Evolutionary conservation across 805 yeast species (phyloP).

Genomic region (Wickerhamia fluorescens): DNA sequence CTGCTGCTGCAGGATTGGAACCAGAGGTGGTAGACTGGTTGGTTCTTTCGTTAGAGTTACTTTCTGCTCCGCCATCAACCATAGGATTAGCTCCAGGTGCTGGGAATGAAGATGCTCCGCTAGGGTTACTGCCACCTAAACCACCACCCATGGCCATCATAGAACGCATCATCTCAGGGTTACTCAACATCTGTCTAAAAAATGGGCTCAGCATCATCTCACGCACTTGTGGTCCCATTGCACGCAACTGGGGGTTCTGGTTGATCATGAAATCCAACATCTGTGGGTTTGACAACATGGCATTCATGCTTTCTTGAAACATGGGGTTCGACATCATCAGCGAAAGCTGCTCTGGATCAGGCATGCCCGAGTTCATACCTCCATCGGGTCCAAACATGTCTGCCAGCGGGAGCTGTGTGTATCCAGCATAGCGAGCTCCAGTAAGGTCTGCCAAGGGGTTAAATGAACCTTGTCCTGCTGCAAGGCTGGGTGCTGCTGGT

Average conservation of each 20-base stretch:
- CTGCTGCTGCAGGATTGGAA: conserved; percentile 8
- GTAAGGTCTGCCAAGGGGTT: conserved; percentile 90
- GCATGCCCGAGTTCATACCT: conserved; percentile 66
- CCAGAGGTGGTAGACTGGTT: conserved; percentile 8
- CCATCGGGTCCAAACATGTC: conserved; percentile 93
- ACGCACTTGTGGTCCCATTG: conserved; percentile 86
- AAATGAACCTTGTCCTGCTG: conserved; percentile 84
- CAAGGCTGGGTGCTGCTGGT: conserved; percentile 61
- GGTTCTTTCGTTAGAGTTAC: conserved; percentile 3
- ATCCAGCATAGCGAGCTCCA: conserved; percentile 94
- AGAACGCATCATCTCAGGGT: conserved; percentile 80
- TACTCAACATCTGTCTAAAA: conserved; percentile 60
- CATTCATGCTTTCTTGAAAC: conserved; percentile 75
- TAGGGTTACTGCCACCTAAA: conserved; percentile 8
- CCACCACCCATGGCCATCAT: conserved; percentile 63
- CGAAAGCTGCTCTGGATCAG: conserved; percentile 69
- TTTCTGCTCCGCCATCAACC: conserved; percentile 12
- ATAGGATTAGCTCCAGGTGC: conserved; percentile 36
- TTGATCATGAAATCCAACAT: conserved; percentile 77
- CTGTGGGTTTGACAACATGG: conserved; percentile 79
- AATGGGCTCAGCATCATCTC: conserved; percentile 78
- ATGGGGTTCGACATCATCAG: conserved; percentile 75
- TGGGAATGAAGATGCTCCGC: conserved; percentile 18
- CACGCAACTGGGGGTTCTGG: conserved; percentile 76
- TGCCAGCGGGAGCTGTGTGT: conserved; percentile 78